phyloP scores from a whole-genome alignment of 2,329 filamentous ascomycete genomes.

The Cordyceps fumosorosea region DNA sequence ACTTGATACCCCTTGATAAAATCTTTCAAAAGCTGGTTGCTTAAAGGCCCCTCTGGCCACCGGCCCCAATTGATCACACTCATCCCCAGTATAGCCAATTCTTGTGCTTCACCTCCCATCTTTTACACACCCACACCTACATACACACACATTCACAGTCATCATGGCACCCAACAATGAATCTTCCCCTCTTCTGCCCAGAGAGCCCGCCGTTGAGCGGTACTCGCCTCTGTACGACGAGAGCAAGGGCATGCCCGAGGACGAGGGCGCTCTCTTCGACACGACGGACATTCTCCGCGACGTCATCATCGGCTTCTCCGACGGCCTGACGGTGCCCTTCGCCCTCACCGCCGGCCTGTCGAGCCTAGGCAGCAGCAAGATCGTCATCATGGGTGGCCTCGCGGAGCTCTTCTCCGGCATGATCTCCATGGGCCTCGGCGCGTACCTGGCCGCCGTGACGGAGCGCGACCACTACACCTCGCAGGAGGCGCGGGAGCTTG shows the following conservation, averaged over 20 bases:
- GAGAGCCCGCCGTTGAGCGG: conserved; percentile 25
- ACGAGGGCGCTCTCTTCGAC: conserved; percentile 25
- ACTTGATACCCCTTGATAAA: neutral
- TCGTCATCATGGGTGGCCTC: conserved; percentile 65
- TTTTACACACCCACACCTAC: neutral
- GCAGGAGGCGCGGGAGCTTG: conserved; percentile 39
- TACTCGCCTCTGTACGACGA: conserved; percentile 20
- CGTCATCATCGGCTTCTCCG: conserved; percentile 69
- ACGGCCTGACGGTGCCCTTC: conserved; percentile 74
- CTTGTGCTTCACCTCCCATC: neutral
- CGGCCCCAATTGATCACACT: neutral
- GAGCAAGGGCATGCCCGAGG: conserved; percentile 16
- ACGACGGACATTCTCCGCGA: conserved; percentile 48
- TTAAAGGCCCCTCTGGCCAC: neutral
- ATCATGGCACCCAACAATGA: conserved; percentile 25
- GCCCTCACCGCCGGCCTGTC: conserved; percentile 69
- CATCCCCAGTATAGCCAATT: neutral
- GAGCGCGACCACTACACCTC: conserved; percentile 46
- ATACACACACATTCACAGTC: neutral
- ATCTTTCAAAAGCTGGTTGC: neutral
- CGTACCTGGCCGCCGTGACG: conserved; percentile 60
- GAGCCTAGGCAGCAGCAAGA: conserved; percentile 55
- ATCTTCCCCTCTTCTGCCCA: conserved; percentile 26
- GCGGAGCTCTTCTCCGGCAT: conserved; percentile 70
- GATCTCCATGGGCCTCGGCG: conserved; percentile 72